Percentiles rank a stretch among this genome's conserved stretches.
phyloP scores from a whole-genome alignment of 2,329 filamentous ascomycete species.

The Simplicillium sp. region DNA sequence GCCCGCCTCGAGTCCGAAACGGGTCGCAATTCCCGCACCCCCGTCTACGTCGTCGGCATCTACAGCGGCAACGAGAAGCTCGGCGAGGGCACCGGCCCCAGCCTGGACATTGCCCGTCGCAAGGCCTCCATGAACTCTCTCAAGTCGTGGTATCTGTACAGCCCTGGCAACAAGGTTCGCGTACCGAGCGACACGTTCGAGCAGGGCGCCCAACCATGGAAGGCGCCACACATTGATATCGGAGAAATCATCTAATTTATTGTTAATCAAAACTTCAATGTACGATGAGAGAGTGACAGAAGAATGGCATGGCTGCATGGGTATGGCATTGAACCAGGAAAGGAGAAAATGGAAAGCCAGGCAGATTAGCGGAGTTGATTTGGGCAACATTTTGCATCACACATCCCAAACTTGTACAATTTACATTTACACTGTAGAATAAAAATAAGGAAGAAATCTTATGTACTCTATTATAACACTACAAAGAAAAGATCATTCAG shows the following conservation, averaged over 20 bases:
- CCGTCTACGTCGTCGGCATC: conserved; percentile 89
- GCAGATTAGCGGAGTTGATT: conserved; percentile 3
- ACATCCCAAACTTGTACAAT: conserved; percentile 19
- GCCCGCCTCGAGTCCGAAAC: conserved; percentile 87
- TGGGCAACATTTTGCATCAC: conserved; percentile 11
- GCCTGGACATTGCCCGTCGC: conserved; percentile 65
- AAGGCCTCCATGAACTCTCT: conserved; percentile 77
- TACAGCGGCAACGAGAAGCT: conserved; percentile 87
- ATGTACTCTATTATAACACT: conserved; percentile 8
- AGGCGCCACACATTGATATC: conserved; percentile 58
- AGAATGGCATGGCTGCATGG: conserved; percentile 1
- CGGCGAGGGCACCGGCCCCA: conserved; percentile 78
- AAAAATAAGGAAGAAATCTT: conserved; percentile 10
- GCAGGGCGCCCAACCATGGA: conserved; percentile 52
- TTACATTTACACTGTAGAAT: conserved; percentile 25
- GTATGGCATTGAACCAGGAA: no score
- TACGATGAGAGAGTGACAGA: neutral
- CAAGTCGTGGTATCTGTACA: conserved; percentile 96
- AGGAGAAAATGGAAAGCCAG: conserved; percentile 5
- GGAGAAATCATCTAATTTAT: conserved; percentile 52
- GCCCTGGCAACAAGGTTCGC: conserved; percentile 54
- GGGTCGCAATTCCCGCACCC: conserved; percentile 71
- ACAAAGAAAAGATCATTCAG: conserved; percentile 12
- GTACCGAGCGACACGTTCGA: conserved; percentile 63
- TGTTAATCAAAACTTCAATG: neutral